A percentile compares a stretch with the other conserved stretches of the same genome.
phyloP scores from a whole-genome alignment of 2,329 filamentous ascomycete genomes.

The Botrytis sinoallii region DNA sequence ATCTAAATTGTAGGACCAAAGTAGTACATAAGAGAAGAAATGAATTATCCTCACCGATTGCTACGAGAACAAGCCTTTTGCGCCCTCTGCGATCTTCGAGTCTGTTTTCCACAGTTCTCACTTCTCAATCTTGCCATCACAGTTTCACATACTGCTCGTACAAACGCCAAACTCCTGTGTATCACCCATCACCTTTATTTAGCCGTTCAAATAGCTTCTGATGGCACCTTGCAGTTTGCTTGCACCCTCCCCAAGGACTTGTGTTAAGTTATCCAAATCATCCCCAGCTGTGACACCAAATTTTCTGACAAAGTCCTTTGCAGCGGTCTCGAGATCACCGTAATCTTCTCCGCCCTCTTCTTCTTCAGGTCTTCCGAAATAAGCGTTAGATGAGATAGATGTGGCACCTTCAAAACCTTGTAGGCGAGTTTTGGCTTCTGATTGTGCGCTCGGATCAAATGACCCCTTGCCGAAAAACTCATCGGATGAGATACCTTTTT shows the following conservation, averaged over 20 bases:
- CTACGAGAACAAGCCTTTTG: not conserved
- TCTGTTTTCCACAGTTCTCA: not conserved
- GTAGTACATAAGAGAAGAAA: constrained; percentile 5
- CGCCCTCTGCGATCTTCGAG: not conserved
- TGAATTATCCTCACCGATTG: not conserved
- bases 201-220: constrained; percentile 61
- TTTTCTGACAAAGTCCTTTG: constrained; percentile 92
- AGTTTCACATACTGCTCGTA: not conserved
- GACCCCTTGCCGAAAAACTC: constrained; percentile 94
- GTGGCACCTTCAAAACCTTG: constrained; percentile 91
- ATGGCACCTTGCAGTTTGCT: constrained; percentile 76
- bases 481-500: constrained; percentile 96
- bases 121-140: constrained; percentile 3
- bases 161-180: constrained; percentile 10
- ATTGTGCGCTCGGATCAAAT: constrained; percentile 75
- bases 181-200: constrained; percentile 22
- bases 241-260: constrained; percentile 81
- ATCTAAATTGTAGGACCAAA: not conserved
- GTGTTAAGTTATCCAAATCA: constrained; percentile 86
- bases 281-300: constrained; percentile 96
- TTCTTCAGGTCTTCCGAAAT: constrained; percentile 91
- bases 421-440: constrained; percentile 82
- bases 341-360: constrained; percentile 73
- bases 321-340: constrained; percentile 86
- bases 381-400: constrained; percentile 92